Evolutionary conservation across 164 flowering plant genomes (phyloP).

Genomic region (Piper betle): DNA sequence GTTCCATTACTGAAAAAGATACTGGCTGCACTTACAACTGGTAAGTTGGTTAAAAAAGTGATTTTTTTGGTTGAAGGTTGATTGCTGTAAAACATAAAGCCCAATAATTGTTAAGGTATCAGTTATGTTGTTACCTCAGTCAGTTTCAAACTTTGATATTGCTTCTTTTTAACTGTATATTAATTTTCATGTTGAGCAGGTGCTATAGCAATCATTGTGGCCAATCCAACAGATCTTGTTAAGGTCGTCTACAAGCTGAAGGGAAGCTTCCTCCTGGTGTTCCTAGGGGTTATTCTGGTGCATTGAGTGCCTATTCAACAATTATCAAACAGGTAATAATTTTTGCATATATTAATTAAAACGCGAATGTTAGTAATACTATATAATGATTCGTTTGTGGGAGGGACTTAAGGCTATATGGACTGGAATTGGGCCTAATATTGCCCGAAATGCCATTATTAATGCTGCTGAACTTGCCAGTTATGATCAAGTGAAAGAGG

Average conservation of each 20-base stretch:
- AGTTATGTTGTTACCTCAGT: neutral
- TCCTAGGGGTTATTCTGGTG: slow-evolving; percentile 77
- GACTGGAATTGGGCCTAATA: slow-evolving; percentile 95
- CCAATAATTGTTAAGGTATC: neutral
- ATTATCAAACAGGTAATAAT: slow-evolving; percentile 59
- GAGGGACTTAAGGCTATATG: slow-evolving; percentile 87
- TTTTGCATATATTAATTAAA: neutral
- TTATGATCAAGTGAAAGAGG: slow-evolving; percentile 95
- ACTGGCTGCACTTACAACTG: slow-evolving; percentile 79
- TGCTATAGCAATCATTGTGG: slow-evolving; percentile 73
- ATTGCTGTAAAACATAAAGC: neutral
- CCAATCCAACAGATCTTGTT: slow-evolving; percentile 98
- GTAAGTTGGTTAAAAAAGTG: slow-evolving; percentile 24
- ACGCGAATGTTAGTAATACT: neutral
- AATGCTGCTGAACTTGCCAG: slow-evolving; percentile 98
- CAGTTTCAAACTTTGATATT: neutral
- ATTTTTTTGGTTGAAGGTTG: neutral
- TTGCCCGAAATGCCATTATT: slow-evolving; percentile 84
- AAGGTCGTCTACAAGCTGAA: slow-evolving; percentile 96
- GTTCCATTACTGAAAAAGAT: slow-evolving; percentile 59
- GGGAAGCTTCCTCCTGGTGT: slow-evolving; percentile 78
- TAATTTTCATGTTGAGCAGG: slow-evolving; percentile 31
- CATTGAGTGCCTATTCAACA: slow-evolving; percentile 71
- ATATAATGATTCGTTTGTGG: slow-evolving; percentile 16
- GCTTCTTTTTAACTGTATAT: slow-evolving; percentile 1